Evolutionary conservation across 306 rosid species (phyloP).

Genomic region (Arachis hypogaea): DNA sequence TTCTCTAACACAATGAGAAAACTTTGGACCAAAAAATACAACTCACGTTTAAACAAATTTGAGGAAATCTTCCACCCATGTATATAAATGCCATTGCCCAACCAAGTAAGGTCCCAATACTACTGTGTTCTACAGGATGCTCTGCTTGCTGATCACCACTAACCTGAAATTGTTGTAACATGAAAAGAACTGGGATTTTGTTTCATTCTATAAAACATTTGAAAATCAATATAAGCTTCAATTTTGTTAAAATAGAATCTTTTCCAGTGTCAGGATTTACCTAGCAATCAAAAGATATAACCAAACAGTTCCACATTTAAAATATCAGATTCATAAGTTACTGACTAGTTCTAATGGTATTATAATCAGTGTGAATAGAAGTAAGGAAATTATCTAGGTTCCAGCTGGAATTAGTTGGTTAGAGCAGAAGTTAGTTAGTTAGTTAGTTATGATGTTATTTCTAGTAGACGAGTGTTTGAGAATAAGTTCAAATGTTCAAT

Average conservation of each 20-base stretch:
- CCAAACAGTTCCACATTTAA: neutral
- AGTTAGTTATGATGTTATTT: too few species aligned
- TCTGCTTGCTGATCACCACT: constrained; percentile 40
- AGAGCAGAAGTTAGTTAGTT: too few species aligned
- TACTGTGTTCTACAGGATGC: constrained; percentile 32
- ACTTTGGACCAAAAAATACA: constrained; percentile 21
- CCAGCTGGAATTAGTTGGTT: too few species aligned
- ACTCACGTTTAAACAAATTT: constrained; percentile 77
- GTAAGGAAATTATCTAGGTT: too few species aligned
- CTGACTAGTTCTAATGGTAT: neutral
- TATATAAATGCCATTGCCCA: constrained; percentile 86
- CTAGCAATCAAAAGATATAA: neutral
- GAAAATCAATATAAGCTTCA: neutral
- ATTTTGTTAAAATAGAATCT: constrained; percentile 1
- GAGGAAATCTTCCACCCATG: constrained; percentile 88
- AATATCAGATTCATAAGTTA: constrained; percentile 3
- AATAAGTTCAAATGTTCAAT: too few species aligned
- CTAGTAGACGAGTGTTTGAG: too few species aligned
- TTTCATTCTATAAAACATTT: neutral
- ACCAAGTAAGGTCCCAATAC: constrained; percentile 67
- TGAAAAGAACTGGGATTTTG: constrained; percentile 4
- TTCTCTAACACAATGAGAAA: neutral
- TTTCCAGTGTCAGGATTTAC: neutral
- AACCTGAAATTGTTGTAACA: constrained; percentile 46
- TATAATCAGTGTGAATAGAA: neutral